A percentile compares a stretch with the other conserved stretches of the same genome.
phyloP scores from a whole-genome alignment of 2,329 filamentous ascomycete genomes.

The Rutstroemia sp. region DNA sequence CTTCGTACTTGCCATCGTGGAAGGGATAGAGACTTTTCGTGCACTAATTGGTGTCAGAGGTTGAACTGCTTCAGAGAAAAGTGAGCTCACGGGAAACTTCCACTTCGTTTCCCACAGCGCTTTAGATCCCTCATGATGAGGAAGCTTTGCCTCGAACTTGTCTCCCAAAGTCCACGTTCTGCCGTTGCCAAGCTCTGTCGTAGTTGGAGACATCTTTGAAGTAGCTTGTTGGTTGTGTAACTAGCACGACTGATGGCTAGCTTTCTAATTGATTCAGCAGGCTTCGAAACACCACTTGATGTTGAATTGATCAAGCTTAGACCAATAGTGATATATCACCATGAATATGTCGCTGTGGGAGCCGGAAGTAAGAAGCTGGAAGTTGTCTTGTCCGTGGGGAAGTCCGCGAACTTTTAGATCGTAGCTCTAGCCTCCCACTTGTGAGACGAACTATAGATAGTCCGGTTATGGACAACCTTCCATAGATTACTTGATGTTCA shows the following conservation, averaged over 20 bases:
- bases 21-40: slow-evolving; percentile 62
- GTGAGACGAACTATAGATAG: not conserved
- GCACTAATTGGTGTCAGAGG: slow-evolving; percentile 32
- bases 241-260: not conserved
- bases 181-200: not conserved
- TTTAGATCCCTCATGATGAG: slow-evolving; percentile 36
- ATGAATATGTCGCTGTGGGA: not conserved
- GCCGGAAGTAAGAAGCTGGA: not conserved
- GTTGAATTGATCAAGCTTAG: not conserved
- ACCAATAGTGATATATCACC: no score
- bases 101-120: slow-evolving; percentile 71
- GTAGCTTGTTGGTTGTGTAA: not conserved
- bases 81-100: slow-evolving; percentile 51
- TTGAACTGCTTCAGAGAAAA: not conserved
- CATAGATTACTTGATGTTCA: no score
- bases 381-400: not conserved
- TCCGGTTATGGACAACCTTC: not conserved
- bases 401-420: not conserved
- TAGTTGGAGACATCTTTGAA: not conserved
- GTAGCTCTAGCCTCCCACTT: not conserved
- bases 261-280: not conserved
- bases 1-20: slow-evolving; percentile 60
- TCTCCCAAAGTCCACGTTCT: slow-evolving; percentile 8
- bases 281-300: not conserved
- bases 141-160: slow-evolving; percentile 8